Base-by-base conservation (phyloP, 345 rosid species). In the Draba incana region DNA sequence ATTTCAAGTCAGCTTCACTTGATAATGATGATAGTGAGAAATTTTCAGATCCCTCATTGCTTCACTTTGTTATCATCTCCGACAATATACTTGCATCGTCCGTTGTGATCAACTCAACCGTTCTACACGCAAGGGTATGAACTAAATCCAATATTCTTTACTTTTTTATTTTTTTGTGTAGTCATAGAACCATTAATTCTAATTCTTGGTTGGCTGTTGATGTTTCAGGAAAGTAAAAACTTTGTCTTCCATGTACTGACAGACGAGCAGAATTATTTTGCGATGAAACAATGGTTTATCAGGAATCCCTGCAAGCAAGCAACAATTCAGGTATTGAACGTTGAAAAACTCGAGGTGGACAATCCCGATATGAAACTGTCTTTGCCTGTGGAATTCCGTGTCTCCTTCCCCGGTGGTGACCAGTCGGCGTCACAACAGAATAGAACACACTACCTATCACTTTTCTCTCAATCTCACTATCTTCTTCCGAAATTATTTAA, bases 231-330 rank as follows among this genome's bases (percentile, higher is more conserved):
- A 64, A 89, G 87, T 78, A 69, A 75, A 69, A 88, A 79, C 76
- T 77, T 79, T 57, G 97, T 89, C 20, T 94, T 95, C 74, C 99
- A 95, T 63, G 88, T 92, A 74, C 86, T 95, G 80, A 92, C 98
- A 28, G 87, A 95, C 81, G 79, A 78, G 68, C 86, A 86, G 83
- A 92, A 89, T 76, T 85, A 81, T 77, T 88, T 82, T 65, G 97
- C 90, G 5, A 89, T 92, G 98, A 85, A 84, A 83, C 79, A 83
- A 12, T 95, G 99, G 99, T 95, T 86, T 78, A 68, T 81, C 55
- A 84, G 78, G 81, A 84, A 87, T 64, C 73, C 85, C 47, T 87
- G 81, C 66, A 83, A 78, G 79, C 85, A 81, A 62, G 89, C 92
- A 28, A 50, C 74, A 20, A 81, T 92, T 78, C 85, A 76, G 78